Evolutionary conservation across 2,329 filamentous ascomycete genomes (phyloP).

Genomic region (Fusarium veterinarium): DNA sequence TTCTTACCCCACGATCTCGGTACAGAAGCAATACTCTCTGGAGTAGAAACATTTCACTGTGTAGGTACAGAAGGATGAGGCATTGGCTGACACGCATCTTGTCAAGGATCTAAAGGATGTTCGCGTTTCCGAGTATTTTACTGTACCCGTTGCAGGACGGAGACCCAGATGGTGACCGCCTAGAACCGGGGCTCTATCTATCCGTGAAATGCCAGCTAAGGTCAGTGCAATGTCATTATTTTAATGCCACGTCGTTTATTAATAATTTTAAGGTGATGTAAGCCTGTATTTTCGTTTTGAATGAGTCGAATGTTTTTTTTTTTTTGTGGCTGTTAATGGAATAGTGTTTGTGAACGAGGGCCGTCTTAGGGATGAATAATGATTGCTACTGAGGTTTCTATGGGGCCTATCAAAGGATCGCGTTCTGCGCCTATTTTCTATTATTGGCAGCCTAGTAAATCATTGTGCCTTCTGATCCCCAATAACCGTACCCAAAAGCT

Average conservation of each 20-base stretch:
- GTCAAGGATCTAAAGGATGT: constrained; percentile 12
- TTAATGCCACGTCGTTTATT: background rate
- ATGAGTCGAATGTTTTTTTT: background rate
- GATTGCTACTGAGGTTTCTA: background rate
- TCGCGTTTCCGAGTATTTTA: background rate
- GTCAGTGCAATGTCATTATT: background rate
- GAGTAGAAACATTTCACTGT: constrained; percentile 18
- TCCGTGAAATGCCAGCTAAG: background rate
- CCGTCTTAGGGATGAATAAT: background rate
- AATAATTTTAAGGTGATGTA: background rate
- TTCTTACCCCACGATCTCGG: constrained; percentile 19
- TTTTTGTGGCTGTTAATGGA: no score
- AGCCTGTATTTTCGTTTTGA: no score
- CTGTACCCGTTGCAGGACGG: constrained; percentile 27
- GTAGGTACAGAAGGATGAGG: constrained; percentile 31
- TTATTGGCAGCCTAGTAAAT: no score
- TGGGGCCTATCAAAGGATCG: background rate
- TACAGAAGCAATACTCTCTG: background rate
- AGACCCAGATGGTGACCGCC: constrained; percentile 15
- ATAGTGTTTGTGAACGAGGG: background rate
- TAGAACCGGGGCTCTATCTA: constrained; percentile 5
- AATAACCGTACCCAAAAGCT: background rate
- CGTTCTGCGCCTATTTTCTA: background rate
- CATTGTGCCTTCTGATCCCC: background rate
- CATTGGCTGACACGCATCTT: constrained; percentile 26